phyloP scores from a whole-genome alignment of 352 stramenopile species.

The Pythium periplocum region DNA sequence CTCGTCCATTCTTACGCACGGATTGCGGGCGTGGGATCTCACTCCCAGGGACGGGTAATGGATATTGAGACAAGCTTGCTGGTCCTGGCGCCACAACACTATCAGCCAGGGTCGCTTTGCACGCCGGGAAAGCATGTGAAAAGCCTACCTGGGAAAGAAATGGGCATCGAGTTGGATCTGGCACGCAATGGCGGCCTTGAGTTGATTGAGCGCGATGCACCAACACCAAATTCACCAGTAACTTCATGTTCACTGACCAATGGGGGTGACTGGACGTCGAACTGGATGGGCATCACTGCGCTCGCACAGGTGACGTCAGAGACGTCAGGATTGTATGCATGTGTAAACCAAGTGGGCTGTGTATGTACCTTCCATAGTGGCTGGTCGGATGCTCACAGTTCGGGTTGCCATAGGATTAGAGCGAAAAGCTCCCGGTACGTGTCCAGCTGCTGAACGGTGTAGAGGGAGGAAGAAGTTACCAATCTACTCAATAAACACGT shows the following conservation, averaged over 20 bases:
- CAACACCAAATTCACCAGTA: too few relatives aligned
- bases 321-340: too few relatives aligned
- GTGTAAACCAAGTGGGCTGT: too few relatives aligned
- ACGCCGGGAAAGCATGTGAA: too few relatives aligned
- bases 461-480: conserved; percentile 43
- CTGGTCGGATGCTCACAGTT: conserved; percentile 58
- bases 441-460: conserved; percentile 24
- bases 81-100: neutral
- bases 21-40: conserved; percentile 3
- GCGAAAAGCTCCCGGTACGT: conserved; percentile 3
- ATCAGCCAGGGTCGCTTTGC: too few relatives aligned
- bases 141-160: conserved; percentile 28
- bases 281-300: too few relatives aligned
- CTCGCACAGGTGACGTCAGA: too few relatives aligned
- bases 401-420: conserved; percentile 9
- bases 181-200: conserved; percentile 31
- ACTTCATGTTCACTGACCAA: conserved; percentile 6
- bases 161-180: conserved; percentile 75
- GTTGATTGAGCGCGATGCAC: neutral
- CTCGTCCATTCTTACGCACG: conserved; percentile 11
- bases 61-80: conserved; percentile 2
- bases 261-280: too few relatives aligned
- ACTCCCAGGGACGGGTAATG: conserved; percentile 1
- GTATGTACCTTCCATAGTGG: conserved; percentile 22
- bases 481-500: conserved; percentile 17